These are phyloP conservation scores for Fusarium acutatum DNA, from an alignment of 2,329 filamentous ascomycete species.

Conservation along the genomic window DNA sequence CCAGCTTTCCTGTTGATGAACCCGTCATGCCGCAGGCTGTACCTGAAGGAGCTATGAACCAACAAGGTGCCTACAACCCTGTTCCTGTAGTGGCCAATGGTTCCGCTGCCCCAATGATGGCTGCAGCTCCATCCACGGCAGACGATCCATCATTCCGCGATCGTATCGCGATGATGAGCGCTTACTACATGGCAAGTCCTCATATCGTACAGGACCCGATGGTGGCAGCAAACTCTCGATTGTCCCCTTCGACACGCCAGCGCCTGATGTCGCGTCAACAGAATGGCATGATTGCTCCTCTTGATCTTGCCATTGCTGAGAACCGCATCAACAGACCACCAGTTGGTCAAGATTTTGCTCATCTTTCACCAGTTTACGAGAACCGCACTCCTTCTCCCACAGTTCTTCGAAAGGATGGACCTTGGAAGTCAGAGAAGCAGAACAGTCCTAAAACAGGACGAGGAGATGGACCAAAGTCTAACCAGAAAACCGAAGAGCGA, in stretches of 20 bases:
- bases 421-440: conserved; percentile 41
- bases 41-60: conserved; percentile 25
- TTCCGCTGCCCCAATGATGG: conserved; percentile 35
- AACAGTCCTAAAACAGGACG: conserved; percentile 30
- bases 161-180: conserved; percentile 52
- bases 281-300: conserved; percentile 61
- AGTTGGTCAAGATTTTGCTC: conserved; percentile 52
- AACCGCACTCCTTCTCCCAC: conserved; percentile 76
- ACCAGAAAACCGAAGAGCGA: conserved; percentile 39
- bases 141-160: conserved; percentile 55
- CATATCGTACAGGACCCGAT: conserved; percentile 45
- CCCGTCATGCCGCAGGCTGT: conserved; percentile 5
- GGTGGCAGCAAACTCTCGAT: conserved; percentile 40
- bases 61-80: conserved; percentile 32
- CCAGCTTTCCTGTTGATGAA: conserved; percentile 23
- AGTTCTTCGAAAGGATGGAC: conserved; percentile 61
- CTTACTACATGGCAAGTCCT: conserved; percentile 42
- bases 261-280: conserved; percentile 54
- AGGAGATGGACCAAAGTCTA: conserved; percentile 30
- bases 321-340: conserved; percentile 50
- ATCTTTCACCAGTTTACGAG: conserved; percentile 79
- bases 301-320: conserved; percentile 63
- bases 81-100: conserved; percentile 50
- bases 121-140: conserved; percentile 29
- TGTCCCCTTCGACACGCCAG: conserved; percentile 49